Base-by-base conservation (phyloP, 805 yeast genomes). In the Kuraishia ogatae region DNA sequence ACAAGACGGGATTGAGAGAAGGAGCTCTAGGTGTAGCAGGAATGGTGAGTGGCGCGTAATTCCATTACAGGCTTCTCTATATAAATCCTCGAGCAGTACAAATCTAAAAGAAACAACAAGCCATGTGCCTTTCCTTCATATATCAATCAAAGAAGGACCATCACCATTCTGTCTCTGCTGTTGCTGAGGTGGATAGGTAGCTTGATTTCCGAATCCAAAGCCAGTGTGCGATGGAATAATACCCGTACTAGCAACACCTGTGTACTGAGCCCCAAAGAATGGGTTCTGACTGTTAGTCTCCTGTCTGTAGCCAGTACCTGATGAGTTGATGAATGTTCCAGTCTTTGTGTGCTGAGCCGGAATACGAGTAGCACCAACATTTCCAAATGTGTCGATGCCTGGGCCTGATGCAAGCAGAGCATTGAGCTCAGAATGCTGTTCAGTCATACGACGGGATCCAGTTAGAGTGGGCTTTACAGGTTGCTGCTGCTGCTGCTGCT, bases 281-380 rank as follows among this genome's bases (percentile, higher is more conserved):
- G 89, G 89, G 63, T 83, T 84, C 52, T 80, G 76, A 62, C 78
- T 70, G 28, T 73, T 66, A 15, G 65, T 58, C 47, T 73, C 74
- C 61, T 82, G 86, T 61, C 73, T 82, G 63, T 74, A 81, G 39
- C 96, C 97, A 6, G 93, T 88, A 63, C 97, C 97, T 58, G 88
- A 85, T 23, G 97, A 88, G 70, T 88, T 90, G 62, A 93, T 79
- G 66, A 92, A 91, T 19, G 82, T 84, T 4, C 85, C 84, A 1
- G 94, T 84, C 60, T 80, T 82, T 1, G 97, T 93, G 67, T 88
- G 93, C 65, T 93, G 97, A 50, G 96, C 96, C 2, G 98, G 97
- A 55, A 93, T 81, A 72, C 97, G 84, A 7, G 83, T 69, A 21
- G 82, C 85, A 54, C 96, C 96, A 19, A 87, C 83, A 69, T 89